phyloP scores from a whole-genome alignment of 2,329 filamentous ascomycete genomes.

The Pestalotiopsis sp. region DNA sequence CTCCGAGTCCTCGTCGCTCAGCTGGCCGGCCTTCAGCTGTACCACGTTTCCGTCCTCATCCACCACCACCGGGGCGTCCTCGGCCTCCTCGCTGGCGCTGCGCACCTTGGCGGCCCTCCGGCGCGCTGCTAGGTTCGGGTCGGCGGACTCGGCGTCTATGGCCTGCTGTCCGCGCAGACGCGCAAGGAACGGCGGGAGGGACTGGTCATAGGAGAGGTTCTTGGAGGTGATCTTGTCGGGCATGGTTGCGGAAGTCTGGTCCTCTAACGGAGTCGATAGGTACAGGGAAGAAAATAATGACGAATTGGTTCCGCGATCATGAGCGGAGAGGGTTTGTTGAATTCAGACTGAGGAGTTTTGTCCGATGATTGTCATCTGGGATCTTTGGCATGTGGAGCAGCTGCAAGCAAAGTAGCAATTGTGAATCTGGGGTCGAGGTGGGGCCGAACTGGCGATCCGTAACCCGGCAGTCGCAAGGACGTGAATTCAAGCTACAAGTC shows the following conservation, averaged over 20 bases:
- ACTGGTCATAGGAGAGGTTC: conserved; percentile 65
- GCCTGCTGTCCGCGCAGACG: conserved; percentile 54
- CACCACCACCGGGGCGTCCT: conserved; percentile 75
- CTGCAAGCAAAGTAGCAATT: background rate
- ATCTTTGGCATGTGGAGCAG: background rate
- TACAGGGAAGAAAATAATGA: background rate
- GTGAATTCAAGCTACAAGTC: background rate
- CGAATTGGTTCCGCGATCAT: background rate
- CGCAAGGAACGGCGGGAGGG: conserved; percentile 61
- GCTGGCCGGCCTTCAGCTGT: conserved; percentile 38
- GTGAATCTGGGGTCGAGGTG: background rate
- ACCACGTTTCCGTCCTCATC: conserved; percentile 71
- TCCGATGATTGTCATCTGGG: background rate
- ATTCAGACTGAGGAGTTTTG: background rate
- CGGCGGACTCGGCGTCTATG: conserved; percentile 49
- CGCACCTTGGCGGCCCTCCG: conserved; percentile 53
- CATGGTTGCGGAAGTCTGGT: background rate
- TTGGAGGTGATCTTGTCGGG: conserved; percentile 68
- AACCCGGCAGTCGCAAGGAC: background rate
- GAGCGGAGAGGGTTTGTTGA: background rate
- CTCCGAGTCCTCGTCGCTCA: conserved; percentile 28
- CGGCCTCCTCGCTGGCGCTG: conserved; percentile 67
- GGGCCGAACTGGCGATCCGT: background rate
- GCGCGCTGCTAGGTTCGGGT: conserved; percentile 50
- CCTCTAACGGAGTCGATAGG: background rate